Evolutionary conservation across 2,329 filamentous ascomycete genomes (phyloP), one percentile per base, ranked within the genome.

Genomic region (Cytospora chrysosperma): DNA sequence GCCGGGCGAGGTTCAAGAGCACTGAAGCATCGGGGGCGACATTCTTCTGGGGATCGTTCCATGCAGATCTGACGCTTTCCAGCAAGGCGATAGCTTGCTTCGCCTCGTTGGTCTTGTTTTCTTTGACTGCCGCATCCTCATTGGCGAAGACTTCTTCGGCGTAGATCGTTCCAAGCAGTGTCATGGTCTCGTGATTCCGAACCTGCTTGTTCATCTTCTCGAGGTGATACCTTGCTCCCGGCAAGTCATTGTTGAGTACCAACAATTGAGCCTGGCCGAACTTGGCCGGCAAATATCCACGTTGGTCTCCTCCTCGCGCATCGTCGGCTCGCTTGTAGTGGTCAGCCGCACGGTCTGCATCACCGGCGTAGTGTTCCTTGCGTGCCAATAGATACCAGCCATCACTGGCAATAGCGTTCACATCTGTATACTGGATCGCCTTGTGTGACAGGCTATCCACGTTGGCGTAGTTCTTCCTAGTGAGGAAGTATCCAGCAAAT

Each of bases 371-470:
- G 73, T 99, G 95, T 67, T 94, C 92, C 74, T 96, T 97, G 65
- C 93, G 85, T 30, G 93, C 95, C 49, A 98, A 85, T 10, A 98
- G 79, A 76, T 97, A 99, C 93, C 94, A 98, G 40, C 95, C 96
- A 73, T 99, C 96, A 77, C 94, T 97, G 27, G 94, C 94, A 74
- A 98, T 92, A 4, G 93, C 92, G 74, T 97, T 97, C 69, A 98
- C 92, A 73, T 99, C 95, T 2, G 95, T 98, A 71, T 92, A 89
- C 72, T 97, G 92, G 67, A 99, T 97, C 8, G 95, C 93, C 75
- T 95, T 95, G 74, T 93, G 90, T 9, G 94, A 92, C 21, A 99
- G 82, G 24, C 88, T 88, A 69, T 98, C 93, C 12, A 95, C 93
- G 65, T 92, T 93, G 27, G 86, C 78, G 76, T 92, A 89, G 10